These are phyloP conservation scores for Xylaria sp. DNA, from an alignment of 495 filamentous ascomycete genomes.

Conservation along the genomic window DNA sequence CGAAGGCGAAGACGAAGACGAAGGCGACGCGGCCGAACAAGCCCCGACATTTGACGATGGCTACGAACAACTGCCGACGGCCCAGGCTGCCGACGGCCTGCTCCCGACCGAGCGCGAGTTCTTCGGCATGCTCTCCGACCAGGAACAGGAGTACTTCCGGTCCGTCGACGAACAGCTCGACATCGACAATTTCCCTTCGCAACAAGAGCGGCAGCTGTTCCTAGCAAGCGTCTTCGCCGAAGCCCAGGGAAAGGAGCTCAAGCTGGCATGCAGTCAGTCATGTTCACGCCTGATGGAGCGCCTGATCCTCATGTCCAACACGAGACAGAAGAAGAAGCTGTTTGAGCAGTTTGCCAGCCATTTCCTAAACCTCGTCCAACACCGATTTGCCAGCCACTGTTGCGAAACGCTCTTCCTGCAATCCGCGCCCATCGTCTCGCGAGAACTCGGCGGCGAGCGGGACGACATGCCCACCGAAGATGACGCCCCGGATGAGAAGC, in stretches of 20 bases:
- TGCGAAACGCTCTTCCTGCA: slow-evolving; percentile 91
- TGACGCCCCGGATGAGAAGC: slow-evolving; percentile 49
- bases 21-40: slow-evolving; percentile 33
- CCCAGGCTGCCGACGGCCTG: slow-evolving; percentile 30
- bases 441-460: slow-evolving; percentile 64
- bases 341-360: slow-evolving; percentile 87
- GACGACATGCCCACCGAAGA: slow-evolving; percentile 49
- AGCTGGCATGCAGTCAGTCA: slow-evolving; percentile 92
- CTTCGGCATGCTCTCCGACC: slow-evolving; percentile 86
- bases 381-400: slow-evolving; percentile 95
- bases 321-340: slow-evolving; percentile 80
- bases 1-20: slow-evolving; percentile 19
- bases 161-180: slow-evolving; percentile 87
- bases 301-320: slow-evolving; percentile 80
- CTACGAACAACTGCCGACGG: slow-evolving; percentile 16
- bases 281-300: slow-evolving; percentile 94
- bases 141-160: slow-evolving; percentile 95
- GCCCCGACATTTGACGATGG: slow-evolving; percentile 41
- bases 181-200: slow-evolving; percentile 78
- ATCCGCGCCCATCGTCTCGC: slow-evolving; percentile 76
- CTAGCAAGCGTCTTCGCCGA: slow-evolving; percentile 85
- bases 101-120: slow-evolving; percentile 62
- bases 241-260: slow-evolving; percentile 89
- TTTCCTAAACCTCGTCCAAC: slow-evolving; percentile 87
- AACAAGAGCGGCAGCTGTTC: slow-evolving; percentile 81